Evolutionary conservation across 2,329 filamentous ascomycete genomes (phyloP).

Genomic region (Pseudogymnoascus sp.): DNA sequence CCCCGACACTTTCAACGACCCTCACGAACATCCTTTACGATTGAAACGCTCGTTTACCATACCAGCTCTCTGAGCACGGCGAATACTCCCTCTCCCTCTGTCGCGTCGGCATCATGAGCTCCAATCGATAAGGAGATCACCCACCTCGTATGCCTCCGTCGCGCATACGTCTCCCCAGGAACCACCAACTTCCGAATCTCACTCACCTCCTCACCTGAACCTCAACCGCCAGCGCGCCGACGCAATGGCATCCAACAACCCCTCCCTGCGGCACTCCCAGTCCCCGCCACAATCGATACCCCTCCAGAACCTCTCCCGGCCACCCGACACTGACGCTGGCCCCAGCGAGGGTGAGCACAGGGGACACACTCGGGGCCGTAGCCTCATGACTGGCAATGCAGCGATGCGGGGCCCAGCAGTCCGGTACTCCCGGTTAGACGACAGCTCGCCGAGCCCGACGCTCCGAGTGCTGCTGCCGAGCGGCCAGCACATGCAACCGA

Average conservation of each 20-base stretch:
- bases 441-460: constrained; percentile 23
- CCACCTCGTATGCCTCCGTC: neutral
- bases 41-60: neutral
- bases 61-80: neutral
- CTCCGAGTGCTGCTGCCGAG: constrained; percentile 14
- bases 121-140: constrained; percentile 4
- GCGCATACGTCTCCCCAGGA: neutral
- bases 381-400: constrained; percentile 24
- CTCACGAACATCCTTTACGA: neutral
- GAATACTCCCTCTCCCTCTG: neutral
- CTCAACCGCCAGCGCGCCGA: neutral
- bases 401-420: constrained; percentile 22
- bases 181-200: neutral
- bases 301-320: constrained; percentile 50
- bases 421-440: constrained; percentile 27
- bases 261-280: constrained; percentile 35
- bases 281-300: constrained; percentile 57
- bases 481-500: constrained; percentile 11
- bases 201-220: neutral
- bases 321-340: constrained; percentile 26
- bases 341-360: constrained; percentile 3
- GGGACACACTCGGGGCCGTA: constrained; percentile 25
- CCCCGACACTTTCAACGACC: neutral
- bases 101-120: constrained; percentile 1
- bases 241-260: constrained; percentile 42